phyloP scores from a whole-genome alignment of 2,329 filamentous ascomycete species.

The Fusarium sterilihyphosum region DNA sequence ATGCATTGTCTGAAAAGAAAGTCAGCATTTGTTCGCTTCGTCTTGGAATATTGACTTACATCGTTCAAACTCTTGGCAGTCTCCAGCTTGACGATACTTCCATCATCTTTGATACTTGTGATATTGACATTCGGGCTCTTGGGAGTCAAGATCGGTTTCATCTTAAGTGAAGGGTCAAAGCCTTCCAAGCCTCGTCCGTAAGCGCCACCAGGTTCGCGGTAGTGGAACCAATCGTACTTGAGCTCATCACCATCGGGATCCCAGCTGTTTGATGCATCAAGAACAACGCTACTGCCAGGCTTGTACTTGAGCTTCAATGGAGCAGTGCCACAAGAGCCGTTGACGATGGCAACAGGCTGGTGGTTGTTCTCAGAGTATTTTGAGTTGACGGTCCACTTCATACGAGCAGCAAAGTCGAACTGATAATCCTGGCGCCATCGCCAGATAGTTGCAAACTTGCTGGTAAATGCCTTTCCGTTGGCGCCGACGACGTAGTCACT shows the following conservation, averaged over 20 bases:
- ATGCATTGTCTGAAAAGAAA: not conserved
- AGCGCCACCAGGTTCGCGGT: not conserved
- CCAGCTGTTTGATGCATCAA: not conserved
- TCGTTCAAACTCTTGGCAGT: not conserved
- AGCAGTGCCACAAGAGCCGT: not conserved
- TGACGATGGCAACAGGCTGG: not conserved
- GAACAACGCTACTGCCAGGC: not conserved
- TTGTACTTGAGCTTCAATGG: not conserved
- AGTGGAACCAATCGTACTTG: conserved; percentile 1
- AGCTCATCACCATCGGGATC: not conserved
- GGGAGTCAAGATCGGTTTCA: not conserved
- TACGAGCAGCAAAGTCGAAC: conserved; percentile 18
- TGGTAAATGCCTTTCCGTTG: not conserved
- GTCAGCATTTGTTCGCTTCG: fast-evolving
- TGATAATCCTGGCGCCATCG: conserved; percentile 20
- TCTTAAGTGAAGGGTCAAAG: not conserved
- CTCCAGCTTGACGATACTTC: not conserved
- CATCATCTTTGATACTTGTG: not conserved
- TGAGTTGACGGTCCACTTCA: conserved; percentile 9
- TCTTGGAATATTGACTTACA: not conserved
- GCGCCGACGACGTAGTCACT: not conserved
- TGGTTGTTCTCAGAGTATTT: conserved; percentile 7
- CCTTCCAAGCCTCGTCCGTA: conserved; percentile 8
- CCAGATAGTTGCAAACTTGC: conserved; percentile 23
- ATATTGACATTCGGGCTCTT: conserved; percentile 13